These are phyloP conservation scores for Rhododendron griersonianum DNA, from an alignment of 148 eudicot genomes.

Conservation along the genomic window DNA sequence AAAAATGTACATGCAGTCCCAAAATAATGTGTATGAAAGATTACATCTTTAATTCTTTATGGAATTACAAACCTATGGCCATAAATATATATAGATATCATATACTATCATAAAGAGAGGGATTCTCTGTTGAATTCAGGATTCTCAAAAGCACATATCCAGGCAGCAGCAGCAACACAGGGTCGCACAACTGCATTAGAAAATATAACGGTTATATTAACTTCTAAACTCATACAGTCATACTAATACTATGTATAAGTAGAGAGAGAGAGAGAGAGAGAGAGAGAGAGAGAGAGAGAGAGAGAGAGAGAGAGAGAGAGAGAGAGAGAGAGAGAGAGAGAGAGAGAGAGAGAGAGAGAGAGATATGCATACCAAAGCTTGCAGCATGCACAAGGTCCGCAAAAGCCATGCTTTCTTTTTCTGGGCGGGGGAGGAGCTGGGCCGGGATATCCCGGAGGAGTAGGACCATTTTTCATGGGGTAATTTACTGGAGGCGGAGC, in stretches of 20 bases:
- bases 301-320: not conserved
- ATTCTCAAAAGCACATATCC: constrained; percentile 9
- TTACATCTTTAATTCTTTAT: not conserved
- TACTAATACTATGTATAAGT: not conserved
- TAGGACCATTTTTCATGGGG: not conserved
- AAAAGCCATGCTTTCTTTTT: not conserved
- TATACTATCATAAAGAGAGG: too few relatives aligned
- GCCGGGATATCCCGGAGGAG: not conserved
- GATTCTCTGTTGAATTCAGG: not conserved
- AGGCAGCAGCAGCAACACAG: constrained; percentile 5
- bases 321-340: not conserved
- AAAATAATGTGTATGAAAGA: not conserved
- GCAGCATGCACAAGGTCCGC: constrained; percentile 8
- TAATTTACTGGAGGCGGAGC: not conserved
- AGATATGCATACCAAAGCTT: constrained; percentile 6
- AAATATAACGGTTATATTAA: not conserved
- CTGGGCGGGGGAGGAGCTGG: not conserved
- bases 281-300: not conserved
- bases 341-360: not conserved
- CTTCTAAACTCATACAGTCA: not conserved
- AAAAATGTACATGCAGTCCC: not conserved
- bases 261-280: not conserved
- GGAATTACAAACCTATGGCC: not conserved
- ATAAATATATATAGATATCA: too few relatives aligned
- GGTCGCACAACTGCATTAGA: constrained; percentile 8